A percentile compares a stretch with the other conserved stretches of the same genome.
Evolutionary conservation across 2,329 filamentous ascomycete genomes (phyloP).

Genomic region (Aspergillus flavus): DNA sequence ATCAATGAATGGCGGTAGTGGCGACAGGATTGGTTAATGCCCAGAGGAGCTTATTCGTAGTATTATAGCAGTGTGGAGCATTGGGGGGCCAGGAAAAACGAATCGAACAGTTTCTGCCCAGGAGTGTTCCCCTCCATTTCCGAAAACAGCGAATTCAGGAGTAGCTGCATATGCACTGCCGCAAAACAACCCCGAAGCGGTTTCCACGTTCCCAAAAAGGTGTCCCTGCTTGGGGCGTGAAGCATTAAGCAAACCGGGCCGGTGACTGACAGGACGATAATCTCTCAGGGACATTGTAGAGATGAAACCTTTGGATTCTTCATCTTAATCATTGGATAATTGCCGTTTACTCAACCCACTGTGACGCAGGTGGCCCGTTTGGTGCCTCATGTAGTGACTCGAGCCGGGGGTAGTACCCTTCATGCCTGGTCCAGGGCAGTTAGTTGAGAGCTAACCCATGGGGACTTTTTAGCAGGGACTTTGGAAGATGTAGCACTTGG

Average conservation of each 20-base stretch:
- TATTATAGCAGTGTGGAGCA: constrained; percentile 12
- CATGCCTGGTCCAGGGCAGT: background rate
- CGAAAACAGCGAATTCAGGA: constrained; percentile 7
- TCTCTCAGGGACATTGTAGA: constrained; percentile 1
- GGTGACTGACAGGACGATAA: constrained; percentile 1
- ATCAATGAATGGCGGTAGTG: background rate
- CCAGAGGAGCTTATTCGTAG: constrained; percentile 11
- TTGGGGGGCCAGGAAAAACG: constrained; percentile 2
- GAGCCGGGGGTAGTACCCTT: constrained; percentile 1
- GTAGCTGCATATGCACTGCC: constrained; percentile 13
- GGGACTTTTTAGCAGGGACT: background rate
- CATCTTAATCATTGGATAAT: constrained; percentile 6
- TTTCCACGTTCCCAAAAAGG: constrained; percentile 2
- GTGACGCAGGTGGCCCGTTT: constrained; percentile 1
- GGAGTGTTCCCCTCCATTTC: constrained; percentile 3
- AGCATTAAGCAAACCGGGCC: constrained; percentile 1
- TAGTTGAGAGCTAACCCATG: constrained; percentile 1
- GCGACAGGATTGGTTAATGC: constrained; percentile 11
- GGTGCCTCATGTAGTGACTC: constrained; percentile 6
- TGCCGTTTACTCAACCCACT: background rate
- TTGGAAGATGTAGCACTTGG: constrained; percentile 3
- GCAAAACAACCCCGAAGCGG: constrained; percentile 9
- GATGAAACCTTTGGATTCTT: constrained; percentile 8
- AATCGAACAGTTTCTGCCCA: constrained; percentile 4
- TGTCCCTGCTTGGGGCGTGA: background rate